phyloP scores from a whole-genome alignment of 345 rosid species.

The Microcos paniculata region DNA sequence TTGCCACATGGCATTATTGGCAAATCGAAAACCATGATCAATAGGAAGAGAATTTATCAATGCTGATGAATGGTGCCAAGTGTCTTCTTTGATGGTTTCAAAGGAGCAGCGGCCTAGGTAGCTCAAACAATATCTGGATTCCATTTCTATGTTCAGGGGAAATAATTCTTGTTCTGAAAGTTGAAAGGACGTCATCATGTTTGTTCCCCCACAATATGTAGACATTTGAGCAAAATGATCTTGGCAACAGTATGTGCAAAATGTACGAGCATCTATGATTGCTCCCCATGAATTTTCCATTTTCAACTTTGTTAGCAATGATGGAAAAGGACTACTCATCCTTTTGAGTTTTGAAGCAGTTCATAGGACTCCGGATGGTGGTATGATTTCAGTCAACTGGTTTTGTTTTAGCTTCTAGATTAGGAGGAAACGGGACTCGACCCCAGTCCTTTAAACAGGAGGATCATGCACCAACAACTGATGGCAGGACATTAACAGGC shows the following conservation, averaged over 20 bases:
- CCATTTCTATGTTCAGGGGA: neutral
- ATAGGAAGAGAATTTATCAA: neutral
- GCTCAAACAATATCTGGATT: neutral
- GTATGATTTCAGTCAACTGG: neutral
- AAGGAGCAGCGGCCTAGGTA: neutral
- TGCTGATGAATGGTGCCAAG: neutral
- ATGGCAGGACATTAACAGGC: neutral
- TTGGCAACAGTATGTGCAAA: neutral
- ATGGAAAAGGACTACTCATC: neutral
- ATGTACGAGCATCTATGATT: neutral
- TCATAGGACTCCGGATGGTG: neutral
- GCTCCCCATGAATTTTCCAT: neutral
- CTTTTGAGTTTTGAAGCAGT: neutral
- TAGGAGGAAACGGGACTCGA: neutral
- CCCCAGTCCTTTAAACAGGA: too few relatives aligned
- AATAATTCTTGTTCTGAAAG: neutral
- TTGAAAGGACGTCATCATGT: neutral
- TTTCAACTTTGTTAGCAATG: neutral
- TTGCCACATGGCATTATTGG: neutral
- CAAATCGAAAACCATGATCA: neutral
- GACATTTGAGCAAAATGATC: neutral
- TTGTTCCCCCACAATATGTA: slow-evolving; percentile 17
- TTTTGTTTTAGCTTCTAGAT: neutral
- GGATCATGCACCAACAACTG: too few relatives aligned
- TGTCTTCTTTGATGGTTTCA: neutral